Percentiles rank a stretch among this genome's conserved stretches.
Conservation (phyloP, 495 filamentous ascomycete genomes). For the Zalerion maritima region DNA sequence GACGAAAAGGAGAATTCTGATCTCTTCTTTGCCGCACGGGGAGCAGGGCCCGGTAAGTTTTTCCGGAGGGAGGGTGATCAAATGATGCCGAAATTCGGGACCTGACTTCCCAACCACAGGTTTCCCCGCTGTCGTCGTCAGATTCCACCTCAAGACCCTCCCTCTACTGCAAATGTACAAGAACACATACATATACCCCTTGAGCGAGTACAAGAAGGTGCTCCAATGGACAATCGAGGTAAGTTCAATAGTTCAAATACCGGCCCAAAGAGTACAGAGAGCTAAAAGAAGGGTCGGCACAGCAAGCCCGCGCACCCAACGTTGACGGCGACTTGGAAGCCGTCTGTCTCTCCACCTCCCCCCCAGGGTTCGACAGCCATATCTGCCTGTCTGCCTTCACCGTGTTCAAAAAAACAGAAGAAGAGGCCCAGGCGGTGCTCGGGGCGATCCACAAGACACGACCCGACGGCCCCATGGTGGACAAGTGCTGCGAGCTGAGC, state of each 20-base stretch:
- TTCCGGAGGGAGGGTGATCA: not conserved
- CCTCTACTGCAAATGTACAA: slow-evolving; percentile 21
- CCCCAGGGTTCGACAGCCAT: slow-evolving; percentile 12
- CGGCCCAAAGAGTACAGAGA: no score
- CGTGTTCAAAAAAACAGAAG: slow-evolving; percentile 22
- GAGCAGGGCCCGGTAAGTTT: slow-evolving; percentile 29
- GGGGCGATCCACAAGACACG: slow-evolving; percentile 17
- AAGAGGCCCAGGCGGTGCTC: slow-evolving; percentile 21
- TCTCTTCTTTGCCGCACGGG: slow-evolving; percentile 35
- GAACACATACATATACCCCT: slow-evolving; percentile 30
- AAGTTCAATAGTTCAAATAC: slow-evolving; percentile 2
- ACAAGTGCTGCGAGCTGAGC: slow-evolving; percentile 22
- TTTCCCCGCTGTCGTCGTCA: slow-evolving; percentile 35
- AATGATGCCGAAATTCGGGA: no score
- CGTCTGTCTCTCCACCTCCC: slow-evolving; percentile 21
- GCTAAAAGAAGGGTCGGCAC: no score
- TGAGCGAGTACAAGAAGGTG: slow-evolving; percentile 21
- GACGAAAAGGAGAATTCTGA: slow-evolving; percentile 27
- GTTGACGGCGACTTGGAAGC: slow-evolving; percentile 29
- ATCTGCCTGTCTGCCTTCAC: slow-evolving; percentile 29
- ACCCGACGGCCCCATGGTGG: slow-evolving; percentile 16
- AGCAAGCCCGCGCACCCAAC: no score
- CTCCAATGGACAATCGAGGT: slow-evolving; percentile 29
- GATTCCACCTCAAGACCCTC: slow-evolving; percentile 28
- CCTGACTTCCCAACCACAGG: no score